Percentiles rank a stretch among this genome's conserved stretches.
Conservation (phyloP, 306 rosid species). For the Cajanus cajan region DNA sequence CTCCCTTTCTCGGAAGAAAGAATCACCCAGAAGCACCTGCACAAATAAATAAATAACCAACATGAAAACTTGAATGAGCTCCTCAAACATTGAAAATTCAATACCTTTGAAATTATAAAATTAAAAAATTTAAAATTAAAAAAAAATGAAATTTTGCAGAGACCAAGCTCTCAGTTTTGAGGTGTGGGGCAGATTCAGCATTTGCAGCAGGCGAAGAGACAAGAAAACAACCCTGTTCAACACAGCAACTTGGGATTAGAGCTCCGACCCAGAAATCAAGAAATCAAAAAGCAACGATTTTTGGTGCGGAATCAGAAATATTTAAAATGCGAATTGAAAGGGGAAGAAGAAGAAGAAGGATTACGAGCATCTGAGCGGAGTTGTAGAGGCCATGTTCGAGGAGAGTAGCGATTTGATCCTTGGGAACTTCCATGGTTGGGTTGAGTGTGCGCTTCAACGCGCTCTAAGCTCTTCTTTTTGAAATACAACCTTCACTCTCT, state of each 20-base stretch:
- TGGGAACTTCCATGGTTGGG: constrained; percentile 80
- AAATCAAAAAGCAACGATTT: constrained; percentile 2
- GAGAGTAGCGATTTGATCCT: constrained; percentile 84
- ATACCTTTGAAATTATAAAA: constrained; percentile 11
- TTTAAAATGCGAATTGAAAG: neutral
- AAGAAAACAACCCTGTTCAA: constrained; percentile 80
- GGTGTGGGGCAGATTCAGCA: constrained; percentile 71
- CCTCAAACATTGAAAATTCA: neutral
- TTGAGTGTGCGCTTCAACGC: constrained; percentile 17
- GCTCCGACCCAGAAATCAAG: neutral
- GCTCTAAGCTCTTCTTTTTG: constrained; percentile 25
- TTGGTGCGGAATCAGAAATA: neutral
- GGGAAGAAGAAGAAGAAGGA: neutral
- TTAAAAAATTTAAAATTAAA: neutral
- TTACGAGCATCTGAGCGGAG: constrained; percentile 97
- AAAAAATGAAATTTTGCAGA: constrained; percentile 27
- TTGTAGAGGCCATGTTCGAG: constrained; percentile 85
- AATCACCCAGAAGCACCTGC: constrained; percentile 85
- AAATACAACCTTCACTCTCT: constrained; percentile 1
- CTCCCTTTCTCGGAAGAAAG: constrained; percentile 79
- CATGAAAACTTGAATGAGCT: constrained; percentile 6
- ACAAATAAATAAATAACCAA: neutral
- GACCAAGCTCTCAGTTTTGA: constrained; percentile 91
- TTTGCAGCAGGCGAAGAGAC: constrained; percentile 89
- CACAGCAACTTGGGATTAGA: constrained; percentile 11